phyloP scores from a whole-genome alignment of 1,284 basidiomycete species.

The Leccinum griseonigrum region DNA sequence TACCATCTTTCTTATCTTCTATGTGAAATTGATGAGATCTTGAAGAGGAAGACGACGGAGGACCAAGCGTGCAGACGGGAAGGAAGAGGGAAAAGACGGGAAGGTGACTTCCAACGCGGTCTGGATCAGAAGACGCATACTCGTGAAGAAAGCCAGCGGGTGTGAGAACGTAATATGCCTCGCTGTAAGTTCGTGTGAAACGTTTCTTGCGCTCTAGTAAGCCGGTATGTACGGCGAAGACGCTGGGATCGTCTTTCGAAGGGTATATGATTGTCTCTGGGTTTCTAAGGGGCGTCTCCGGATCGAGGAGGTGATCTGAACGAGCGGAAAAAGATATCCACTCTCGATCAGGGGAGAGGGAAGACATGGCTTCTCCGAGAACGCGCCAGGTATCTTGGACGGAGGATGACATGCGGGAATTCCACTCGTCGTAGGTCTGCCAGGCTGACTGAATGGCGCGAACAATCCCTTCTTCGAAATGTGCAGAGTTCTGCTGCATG shows the following conservation, averaged over 20 bases:
- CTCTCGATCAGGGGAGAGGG: constrained; percentile 88
- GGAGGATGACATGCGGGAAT: constrained; percentile 77
- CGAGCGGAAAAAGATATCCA: constrained; percentile 97
- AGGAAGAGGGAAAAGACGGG: constrained; percentile 92
- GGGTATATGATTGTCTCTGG: constrained; percentile 85
- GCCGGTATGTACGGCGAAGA: constrained; percentile 87
- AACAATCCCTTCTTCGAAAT: constrained; percentile 97
- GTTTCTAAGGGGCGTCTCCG: constrained; percentile 90
- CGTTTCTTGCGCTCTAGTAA: constrained; percentile 96
- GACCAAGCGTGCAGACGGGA: constrained; percentile 94
- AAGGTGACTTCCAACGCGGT: constrained; percentile 50
- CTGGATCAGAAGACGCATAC: constrained; percentile 79
- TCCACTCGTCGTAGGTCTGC: constrained; percentile 98
- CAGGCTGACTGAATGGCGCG: constrained; percentile 95
- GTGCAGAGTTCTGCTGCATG: constrained; percentile 97
- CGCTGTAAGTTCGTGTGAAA: constrained; percentile 89
- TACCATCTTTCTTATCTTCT: constrained; percentile 87
- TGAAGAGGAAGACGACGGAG: constrained; percentile 73
- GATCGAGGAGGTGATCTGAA: constrained; percentile 94
- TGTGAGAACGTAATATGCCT: constrained; percentile 91
- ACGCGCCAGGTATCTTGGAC: constrained; percentile 81
- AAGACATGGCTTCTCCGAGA: constrained; percentile 79
- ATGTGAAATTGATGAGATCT: constrained; percentile 97
- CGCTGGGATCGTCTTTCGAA: constrained; percentile 89
- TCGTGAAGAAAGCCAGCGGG: constrained; percentile 96